Conservation (phyloP, 2,329 filamentous ascomycete genomes). For the Claviceps sp. region DNA sequence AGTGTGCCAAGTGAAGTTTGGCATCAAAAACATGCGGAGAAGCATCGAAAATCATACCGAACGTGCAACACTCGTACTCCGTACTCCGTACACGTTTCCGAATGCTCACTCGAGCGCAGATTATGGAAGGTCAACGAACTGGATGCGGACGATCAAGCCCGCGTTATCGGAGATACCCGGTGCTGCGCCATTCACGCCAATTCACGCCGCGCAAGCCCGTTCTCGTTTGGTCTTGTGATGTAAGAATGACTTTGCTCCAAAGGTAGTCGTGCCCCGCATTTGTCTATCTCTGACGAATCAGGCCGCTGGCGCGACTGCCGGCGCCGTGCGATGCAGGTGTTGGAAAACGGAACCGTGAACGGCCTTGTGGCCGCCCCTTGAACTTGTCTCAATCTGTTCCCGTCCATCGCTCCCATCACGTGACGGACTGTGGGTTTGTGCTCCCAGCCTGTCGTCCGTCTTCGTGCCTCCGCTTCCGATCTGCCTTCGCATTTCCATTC, state of each 20-base stretch:
- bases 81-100: too few relatives aligned
- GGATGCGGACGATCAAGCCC: too few relatives aligned
- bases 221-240: background rate
- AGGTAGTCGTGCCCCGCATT: background rate
- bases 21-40: background rate
- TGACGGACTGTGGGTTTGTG: constrained; percentile 12
- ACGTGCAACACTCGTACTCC: too few relatives aligned
- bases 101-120: too few relatives aligned
- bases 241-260: background rate
- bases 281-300: background rate
- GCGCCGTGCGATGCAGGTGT: background rate
- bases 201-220: too few relatives aligned
- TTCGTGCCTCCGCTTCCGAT: constrained; percentile 15
- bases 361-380: background rate
- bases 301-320: background rate
- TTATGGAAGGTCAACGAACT: too few relatives aligned
- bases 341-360: background rate
- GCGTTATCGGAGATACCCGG: too few relatives aligned
- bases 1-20: background rate
- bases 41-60: too few relatives aligned
- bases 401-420: constrained; percentile 12
- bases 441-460: constrained; percentile 13
- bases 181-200: too few relatives aligned
- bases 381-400: background rate
- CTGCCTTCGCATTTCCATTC: constrained; percentile 17